These are phyloP conservation scores for Crassisporium funariophilum DNA, from an alignment of 768 basidiomycete species.

Conservation along the genomic window DNA sequence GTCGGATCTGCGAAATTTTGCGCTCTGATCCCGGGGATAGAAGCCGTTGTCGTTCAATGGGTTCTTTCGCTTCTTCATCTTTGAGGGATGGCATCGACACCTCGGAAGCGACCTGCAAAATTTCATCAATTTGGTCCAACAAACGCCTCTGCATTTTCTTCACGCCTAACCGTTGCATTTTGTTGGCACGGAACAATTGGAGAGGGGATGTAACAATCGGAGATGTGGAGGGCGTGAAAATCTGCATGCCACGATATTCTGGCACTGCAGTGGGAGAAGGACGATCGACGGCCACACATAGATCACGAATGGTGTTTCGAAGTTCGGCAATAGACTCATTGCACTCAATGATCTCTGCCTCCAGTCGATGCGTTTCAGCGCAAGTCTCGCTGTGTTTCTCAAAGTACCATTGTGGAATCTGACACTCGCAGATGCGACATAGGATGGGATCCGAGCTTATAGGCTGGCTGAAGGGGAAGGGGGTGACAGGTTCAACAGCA, in stretches of 20 bases:
- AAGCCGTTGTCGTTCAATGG: constrained; percentile 89
- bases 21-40: constrained; percentile 89
- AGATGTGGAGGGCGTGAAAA: constrained; percentile 73
- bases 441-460: constrained; percentile 85
- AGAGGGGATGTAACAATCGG: constrained; percentile 75
- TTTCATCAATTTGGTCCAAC: constrained; percentile 85
- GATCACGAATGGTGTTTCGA: constrained; percentile 80
- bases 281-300: constrained; percentile 70
- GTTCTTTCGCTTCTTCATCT: constrained; percentile 89
- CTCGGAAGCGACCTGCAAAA: constrained; percentile 76
- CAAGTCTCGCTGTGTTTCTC: constrained; percentile 99
- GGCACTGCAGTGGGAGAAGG: constrained; percentile 66
- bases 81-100: constrained; percentile 86
- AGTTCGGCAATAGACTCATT: constrained; percentile 92
- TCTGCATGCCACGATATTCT: constrained; percentile 88
- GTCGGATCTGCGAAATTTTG: constrained; percentile 79
- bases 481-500: constrained; percentile 53
- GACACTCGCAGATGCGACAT: constrained; percentile 96
- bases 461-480: constrained; percentile 75
- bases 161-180: constrained; percentile 77
- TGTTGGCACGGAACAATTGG: constrained; percentile 73
- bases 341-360: constrained; percentile 91
- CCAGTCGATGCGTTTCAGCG: constrained; percentile 91
- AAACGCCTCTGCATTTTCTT: constrained; percentile 82
- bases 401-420: constrained; percentile 98